Evolutionary conservation across 2,329 filamentous ascomycete genomes (phyloP).

Genomic region (Xylaria sp.): DNA sequence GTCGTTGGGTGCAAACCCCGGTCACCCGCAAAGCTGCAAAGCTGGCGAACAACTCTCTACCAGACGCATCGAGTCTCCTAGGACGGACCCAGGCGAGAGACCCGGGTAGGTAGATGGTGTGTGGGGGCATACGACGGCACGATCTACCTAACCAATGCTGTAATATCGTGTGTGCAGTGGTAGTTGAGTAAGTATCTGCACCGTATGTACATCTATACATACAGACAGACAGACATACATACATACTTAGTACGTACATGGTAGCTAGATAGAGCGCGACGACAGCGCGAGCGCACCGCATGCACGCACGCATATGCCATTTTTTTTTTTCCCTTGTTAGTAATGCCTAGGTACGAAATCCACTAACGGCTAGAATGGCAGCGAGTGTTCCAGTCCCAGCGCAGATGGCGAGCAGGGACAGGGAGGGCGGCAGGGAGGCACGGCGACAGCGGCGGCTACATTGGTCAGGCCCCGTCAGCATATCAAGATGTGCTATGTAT

Average conservation of each 20-base stretch:
- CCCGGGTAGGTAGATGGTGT: slow-evolving; percentile 1
- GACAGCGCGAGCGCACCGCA: background rate
- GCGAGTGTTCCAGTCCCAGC: background rate
- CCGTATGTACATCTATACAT: background rate
- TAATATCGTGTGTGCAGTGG: background rate
- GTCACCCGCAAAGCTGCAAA: slow-evolving; percentile 31
- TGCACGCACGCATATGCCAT: background rate
- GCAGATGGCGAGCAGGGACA: background rate
- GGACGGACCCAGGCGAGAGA: slow-evolving; percentile 3
- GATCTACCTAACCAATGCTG: slow-evolving; percentile 22
- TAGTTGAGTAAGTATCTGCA: background rate
- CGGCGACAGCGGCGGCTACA: slow-evolving; percentile 24
- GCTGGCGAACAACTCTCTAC: slow-evolving; percentile 26
- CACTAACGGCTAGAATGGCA: background rate
- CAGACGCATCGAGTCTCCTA: slow-evolving; percentile 26
- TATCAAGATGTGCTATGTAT: background rate
- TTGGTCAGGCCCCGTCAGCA: slow-evolving; percentile 25
- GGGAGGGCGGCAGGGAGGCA: background rate
- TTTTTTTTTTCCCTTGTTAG: background rate
- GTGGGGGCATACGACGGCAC: slow-evolving; percentile 27
- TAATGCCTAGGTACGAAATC: background rate
- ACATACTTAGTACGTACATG: background rate
- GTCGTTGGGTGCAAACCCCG: slow-evolving; percentile 37
- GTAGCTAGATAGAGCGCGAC: background rate
- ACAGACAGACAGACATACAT: too few species aligned